Conservation (phyloP, 139 green algal species). For the Nannochloris sp. region DNA sequence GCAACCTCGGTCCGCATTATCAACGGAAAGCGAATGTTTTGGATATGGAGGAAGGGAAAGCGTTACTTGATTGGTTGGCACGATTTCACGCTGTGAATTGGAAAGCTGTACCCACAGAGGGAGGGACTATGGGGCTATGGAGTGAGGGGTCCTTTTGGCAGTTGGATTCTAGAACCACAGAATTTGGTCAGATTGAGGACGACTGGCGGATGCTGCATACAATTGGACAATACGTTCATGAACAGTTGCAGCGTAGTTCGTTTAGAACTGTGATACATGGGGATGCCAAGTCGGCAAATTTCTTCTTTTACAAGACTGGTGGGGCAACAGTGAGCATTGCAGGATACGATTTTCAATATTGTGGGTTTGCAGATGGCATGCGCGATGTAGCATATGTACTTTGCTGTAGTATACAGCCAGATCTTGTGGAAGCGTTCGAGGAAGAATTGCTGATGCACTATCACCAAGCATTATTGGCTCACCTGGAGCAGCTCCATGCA, state of each 20-base stretch:
- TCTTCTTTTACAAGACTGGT: neutral
- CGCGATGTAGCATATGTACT: slow-evolving; percentile 8
- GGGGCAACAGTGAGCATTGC: neutral
- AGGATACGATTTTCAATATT: slow-evolving; percentile 15
- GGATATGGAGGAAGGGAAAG: slow-evolving; percentile 5
- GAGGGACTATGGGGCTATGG: neutral
- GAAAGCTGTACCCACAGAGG: neutral
- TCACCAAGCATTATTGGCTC: neutral
- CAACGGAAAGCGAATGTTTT: slow-evolving; percentile 3
- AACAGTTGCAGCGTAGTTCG: neutral
- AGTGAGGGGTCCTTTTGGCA: slow-evolving; percentile 6
- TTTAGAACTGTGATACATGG: slow-evolving; percentile 9
- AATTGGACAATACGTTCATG: neutral
- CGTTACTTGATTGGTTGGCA: slow-evolving; percentile 1
- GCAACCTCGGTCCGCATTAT: neutral
- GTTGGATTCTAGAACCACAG: neutral
- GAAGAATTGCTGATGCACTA: slow-evolving; percentile 2
- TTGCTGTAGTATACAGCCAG: neutral
- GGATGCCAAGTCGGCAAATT: slow-evolving; percentile 3
- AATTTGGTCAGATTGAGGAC: slow-evolving; percentile 1
- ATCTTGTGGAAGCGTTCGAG: neutral
- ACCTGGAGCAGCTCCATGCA: neutral
- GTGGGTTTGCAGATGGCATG: slow-evolving; percentile 7
- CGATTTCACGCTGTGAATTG: slow-evolving; percentile 1
- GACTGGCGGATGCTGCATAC: slow-evolving; percentile 2